phyloP scores from a whole-genome alignment of 2,329 filamentous ascomycete species.

The Colletotrichum chlorophyti region DNA sequence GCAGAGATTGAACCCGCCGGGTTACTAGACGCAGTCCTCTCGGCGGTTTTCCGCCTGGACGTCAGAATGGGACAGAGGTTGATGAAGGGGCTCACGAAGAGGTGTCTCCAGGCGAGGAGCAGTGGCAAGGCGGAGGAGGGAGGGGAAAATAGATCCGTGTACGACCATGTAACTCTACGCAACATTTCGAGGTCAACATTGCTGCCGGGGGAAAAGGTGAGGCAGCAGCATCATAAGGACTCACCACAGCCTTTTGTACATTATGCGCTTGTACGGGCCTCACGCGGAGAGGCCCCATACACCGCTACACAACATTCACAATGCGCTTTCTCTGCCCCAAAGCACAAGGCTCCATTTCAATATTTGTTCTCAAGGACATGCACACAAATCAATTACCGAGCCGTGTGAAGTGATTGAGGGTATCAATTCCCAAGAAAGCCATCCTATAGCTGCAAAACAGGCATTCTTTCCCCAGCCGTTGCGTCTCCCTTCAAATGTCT shows the following conservation, averaged over 20 bases:
- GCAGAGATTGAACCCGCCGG: slow-evolving; percentile 91
- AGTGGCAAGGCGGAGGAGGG: background rate
- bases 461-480: background rate
- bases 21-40: slow-evolving; percentile 67
- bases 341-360: background rate
- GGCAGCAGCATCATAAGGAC: background rate
- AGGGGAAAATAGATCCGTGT: background rate
- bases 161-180: slow-evolving; percentile 6
- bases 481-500: background rate
- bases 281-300: background rate
- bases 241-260: slow-evolving; percentile 10
- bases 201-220: too few species aligned
- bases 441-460: background rate
- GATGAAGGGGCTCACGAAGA: background rate
- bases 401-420: slow-evolving; percentile 23
- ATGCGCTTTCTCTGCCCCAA: too few species aligned
- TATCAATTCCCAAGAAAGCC: slow-evolving; percentile 26
- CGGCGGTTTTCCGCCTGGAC: background rate
- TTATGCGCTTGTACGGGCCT: slow-evolving; percentile 9
- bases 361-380: too few species aligned
- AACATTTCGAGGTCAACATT: background rate
- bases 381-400: too few species aligned
- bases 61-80: background rate
- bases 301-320: background rate
- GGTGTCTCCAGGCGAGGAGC: too few species aligned